These are phyloP conservation scores for Psilocybe cyanescens DNA, from an alignment of 768 basidiomycete genomes.

Conservation along the genomic window DNA sequence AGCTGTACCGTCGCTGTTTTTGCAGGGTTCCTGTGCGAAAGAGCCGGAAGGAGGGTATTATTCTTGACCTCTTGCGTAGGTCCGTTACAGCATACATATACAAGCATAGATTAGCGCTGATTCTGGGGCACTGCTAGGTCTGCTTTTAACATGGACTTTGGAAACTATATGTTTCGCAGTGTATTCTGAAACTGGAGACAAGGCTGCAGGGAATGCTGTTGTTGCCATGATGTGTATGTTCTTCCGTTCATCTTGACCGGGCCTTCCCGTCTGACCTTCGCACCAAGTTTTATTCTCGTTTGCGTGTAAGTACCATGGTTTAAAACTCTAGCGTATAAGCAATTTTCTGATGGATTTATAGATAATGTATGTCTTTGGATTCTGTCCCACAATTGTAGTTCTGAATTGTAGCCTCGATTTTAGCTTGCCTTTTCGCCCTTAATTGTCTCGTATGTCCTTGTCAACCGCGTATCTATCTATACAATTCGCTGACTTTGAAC, in stretches of 20 bases:
- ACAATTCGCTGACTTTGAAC: neutral
- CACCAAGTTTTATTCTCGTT: neutral
- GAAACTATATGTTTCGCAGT: slow-evolving; percentile 55
- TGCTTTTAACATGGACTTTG: slow-evolving; percentile 56
- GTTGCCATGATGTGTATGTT: slow-evolving; percentile 47
- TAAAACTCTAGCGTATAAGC: too few relatives aligned
- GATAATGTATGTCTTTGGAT: neutral
- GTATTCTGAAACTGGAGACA: slow-evolving; percentile 38
- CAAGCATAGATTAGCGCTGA: too few relatives aligned
- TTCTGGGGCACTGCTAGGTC: slow-evolving; percentile 26
- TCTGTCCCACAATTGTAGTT: neutral
- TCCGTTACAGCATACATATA: slow-evolving; percentile 5
- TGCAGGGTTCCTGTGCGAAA: neutral
- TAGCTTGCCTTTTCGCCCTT: slow-evolving; percentile 36
- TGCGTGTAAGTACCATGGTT: neutral
- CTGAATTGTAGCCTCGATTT: neutral
- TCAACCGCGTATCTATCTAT: neutral
- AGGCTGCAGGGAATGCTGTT: slow-evolving; percentile 53
- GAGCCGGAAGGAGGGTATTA: neutral
- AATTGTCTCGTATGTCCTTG: slow-evolving; percentile 31
- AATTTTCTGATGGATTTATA: neutral
- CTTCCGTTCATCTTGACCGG: too few relatives aligned
- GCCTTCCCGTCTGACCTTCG: neutral
- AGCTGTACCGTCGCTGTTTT: neutral
- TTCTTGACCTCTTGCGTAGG: slow-evolving; percentile 22